Conservation (phyloP, 2,329 filamentous ascomycete genomes). For the Clarireedia homoeocarpa region DNA sequence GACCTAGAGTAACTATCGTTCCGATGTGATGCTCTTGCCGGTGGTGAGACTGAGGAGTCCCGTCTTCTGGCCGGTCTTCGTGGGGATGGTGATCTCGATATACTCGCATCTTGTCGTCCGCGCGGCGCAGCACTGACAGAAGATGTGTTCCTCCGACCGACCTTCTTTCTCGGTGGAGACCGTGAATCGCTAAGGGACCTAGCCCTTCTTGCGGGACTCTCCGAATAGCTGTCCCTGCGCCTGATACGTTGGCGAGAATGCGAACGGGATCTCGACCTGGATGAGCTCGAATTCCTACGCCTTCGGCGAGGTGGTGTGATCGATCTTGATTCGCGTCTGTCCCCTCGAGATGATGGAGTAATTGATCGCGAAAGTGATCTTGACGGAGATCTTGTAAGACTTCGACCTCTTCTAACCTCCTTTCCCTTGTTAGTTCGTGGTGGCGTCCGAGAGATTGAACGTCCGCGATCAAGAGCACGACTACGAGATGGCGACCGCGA, state of each 20-base stretch:
- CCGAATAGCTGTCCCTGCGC: slow-evolving; percentile 16
- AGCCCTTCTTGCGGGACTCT: slow-evolving; percentile 15
- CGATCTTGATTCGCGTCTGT: slow-evolving; percentile 11
- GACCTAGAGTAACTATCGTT: slow-evolving; percentile 18
- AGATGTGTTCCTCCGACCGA: slow-evolving; percentile 17
- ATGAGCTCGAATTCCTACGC: slow-evolving; percentile 16
- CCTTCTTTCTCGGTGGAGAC: slow-evolving; percentile 16
- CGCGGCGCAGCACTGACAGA: slow-evolving; percentile 22
- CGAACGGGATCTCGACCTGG: slow-evolving; percentile 7
- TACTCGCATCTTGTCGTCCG: slow-evolving; percentile 13
- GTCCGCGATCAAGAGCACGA: background rate
- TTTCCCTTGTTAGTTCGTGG: slow-evolving; percentile 15
- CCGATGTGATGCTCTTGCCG: slow-evolving; percentile 12
- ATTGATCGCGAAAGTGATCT: slow-evolving; percentile 12
- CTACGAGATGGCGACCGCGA: slow-evolving; percentile 8
- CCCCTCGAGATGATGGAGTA: slow-evolving; percentile 16
- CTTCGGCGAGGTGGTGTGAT: slow-evolving; percentile 19
- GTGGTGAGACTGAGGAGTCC: slow-evolving; percentile 11
- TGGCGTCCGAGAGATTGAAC: slow-evolving; percentile 13
- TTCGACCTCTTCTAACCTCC: slow-evolving; percentile 20
- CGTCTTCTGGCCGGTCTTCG: slow-evolving; percentile 7
- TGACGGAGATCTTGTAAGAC: slow-evolving; percentile 16
- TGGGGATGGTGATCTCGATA: slow-evolving; percentile 16
- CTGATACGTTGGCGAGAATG: slow-evolving; percentile 13
- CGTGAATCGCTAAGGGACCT: slow-evolving; percentile 15